A percentile compares a stretch with the other conserved stretches of the same genome.
Evolutionary conservation across 129 eudicot genomes (phyloP).

Genomic region (Artemisia argyi): DNA sequence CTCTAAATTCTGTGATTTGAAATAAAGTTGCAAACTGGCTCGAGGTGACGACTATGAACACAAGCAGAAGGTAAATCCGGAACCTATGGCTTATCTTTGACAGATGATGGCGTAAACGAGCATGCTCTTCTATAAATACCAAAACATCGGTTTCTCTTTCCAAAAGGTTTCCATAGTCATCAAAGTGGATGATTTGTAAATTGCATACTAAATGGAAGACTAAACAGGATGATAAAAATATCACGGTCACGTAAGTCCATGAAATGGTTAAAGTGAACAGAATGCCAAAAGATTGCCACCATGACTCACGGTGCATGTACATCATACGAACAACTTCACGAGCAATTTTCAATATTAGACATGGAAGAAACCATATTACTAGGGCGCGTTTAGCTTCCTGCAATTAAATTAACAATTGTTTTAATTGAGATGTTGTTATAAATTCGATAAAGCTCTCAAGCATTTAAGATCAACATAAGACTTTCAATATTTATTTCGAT

Average conservation of each 20-base stretch:
- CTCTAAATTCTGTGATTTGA: constrained; percentile 60
- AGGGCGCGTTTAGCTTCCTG: constrained; percentile 61
- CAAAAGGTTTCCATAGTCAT: constrained; percentile 68
- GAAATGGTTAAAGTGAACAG: constrained; percentile 48
- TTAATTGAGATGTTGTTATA: no score
- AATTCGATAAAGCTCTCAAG: no score
- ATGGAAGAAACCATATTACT: constrained; percentile 64
- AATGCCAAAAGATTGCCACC: constrained; percentile 58
- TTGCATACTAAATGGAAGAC: constrained; percentile 75
- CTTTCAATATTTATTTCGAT: no score
- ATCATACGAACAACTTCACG: constrained; percentile 69
- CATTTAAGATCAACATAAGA: no score
- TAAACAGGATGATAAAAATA: constrained; percentile 63
- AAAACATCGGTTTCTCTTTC: constrained; percentile 68
- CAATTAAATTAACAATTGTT: background rate
- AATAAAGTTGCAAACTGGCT: constrained; percentile 66
- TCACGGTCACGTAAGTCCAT: constrained; percentile 60
- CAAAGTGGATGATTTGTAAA: constrained; percentile 79
- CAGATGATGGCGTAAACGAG: constrained; percentile 56
- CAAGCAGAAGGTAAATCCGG: constrained; percentile 69
- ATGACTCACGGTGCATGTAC: constrained; percentile 53
- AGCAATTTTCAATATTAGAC: constrained; percentile 55
- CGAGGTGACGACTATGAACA: constrained; percentile 65
- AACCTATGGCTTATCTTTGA: constrained; percentile 90
- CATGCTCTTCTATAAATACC: constrained; percentile 68